Evolutionary conservation across 768 basidiomycete species (phyloP).

Genomic region (Ramaria sp.): DNA sequence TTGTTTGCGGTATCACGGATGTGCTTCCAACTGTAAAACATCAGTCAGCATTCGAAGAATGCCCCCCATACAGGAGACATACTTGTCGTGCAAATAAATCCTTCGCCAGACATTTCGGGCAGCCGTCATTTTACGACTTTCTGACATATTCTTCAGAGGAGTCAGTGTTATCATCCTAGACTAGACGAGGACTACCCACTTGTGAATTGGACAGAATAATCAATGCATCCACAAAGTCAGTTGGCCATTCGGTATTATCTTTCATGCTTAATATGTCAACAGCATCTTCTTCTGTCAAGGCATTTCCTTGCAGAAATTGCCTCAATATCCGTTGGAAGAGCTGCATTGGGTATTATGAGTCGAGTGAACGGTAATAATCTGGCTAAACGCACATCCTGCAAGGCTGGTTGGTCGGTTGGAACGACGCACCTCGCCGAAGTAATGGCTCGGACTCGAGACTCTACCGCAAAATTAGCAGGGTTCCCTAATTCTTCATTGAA

Average conservation of each 20-base stretch:
- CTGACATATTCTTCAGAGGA: conserved; percentile 48
- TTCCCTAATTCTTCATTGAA: conserved; percentile 51
- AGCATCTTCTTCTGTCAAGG: conserved; percentile 66
- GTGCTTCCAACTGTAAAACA: conserved; percentile 54
- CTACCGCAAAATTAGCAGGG: conserved; percentile 30
- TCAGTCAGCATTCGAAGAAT: not conserved
- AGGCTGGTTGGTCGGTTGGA: conserved; percentile 35
- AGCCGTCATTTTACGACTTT: conserved; percentile 55
- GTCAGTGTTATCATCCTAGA: conserved; percentile 18
- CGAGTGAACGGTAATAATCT: conserved; percentile 12
- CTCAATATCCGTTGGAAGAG: conserved; percentile 62
- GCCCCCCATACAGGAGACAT: conserved; percentile 20
- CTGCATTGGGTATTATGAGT: conserved; percentile 22
- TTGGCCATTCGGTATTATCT: conserved; percentile 50
- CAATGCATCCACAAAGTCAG: conserved; percentile 61
- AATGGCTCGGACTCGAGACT: conserved; percentile 58
- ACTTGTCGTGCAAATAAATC: conserved; percentile 86
- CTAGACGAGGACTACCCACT: conserved; percentile 15
- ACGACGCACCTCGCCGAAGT: conserved; percentile 41
- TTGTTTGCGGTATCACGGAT: conserved; percentile 67
- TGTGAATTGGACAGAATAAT: conserved; percentile 15
- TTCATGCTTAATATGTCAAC: conserved; percentile 82
- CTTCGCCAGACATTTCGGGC: conserved; percentile 78
- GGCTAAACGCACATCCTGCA: conserved; percentile 33
- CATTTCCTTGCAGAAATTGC: conserved; percentile 61